phyloP scores from a whole-genome alignment of 139 green algal species.

The Chlorella sp. region DNA sequence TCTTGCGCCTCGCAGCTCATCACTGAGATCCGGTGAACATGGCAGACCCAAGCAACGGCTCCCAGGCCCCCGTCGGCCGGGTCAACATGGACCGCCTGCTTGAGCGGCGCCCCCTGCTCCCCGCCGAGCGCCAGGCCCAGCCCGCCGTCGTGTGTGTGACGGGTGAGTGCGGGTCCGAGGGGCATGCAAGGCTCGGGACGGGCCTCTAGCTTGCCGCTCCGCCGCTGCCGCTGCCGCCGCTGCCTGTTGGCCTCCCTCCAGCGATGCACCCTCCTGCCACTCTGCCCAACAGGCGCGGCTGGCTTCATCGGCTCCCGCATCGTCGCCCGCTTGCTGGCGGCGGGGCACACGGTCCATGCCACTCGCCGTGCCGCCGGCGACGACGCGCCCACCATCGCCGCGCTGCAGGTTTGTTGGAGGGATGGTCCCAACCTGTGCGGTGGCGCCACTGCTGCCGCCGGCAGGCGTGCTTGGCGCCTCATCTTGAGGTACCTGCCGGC shows the following conservation, averaged over 20 bases:
- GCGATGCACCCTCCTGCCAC: background rate
- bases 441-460: no score
- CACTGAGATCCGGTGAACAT: no score
- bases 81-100: slow-evolving; percentile 25
- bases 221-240: background rate
- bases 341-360: slow-evolving; percentile 62
- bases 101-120: slow-evolving; percentile 9
- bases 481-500: no score
- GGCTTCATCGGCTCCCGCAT: slow-evolving; percentile 61
- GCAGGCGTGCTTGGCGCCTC: no score
- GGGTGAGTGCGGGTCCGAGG: background rate
- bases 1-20: background rate
- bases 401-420: slow-evolving; percentile 25
- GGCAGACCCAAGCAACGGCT: no score
- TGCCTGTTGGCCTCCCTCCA: background rate
- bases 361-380: slow-evolving; percentile 45
- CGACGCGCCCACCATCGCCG: background rate
- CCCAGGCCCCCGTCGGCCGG: background rate
- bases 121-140: background rate
- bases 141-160: slow-evolving; percentile 16
- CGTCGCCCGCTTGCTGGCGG: slow-evolving; percentile 59
- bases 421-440: no score
- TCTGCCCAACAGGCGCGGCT: background rate
- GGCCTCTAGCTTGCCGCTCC: no score
- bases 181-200: background rate